phyloP scores from a whole-genome alignment of 306 rosid species.

The Chamaecrista fasciculata region DNA sequence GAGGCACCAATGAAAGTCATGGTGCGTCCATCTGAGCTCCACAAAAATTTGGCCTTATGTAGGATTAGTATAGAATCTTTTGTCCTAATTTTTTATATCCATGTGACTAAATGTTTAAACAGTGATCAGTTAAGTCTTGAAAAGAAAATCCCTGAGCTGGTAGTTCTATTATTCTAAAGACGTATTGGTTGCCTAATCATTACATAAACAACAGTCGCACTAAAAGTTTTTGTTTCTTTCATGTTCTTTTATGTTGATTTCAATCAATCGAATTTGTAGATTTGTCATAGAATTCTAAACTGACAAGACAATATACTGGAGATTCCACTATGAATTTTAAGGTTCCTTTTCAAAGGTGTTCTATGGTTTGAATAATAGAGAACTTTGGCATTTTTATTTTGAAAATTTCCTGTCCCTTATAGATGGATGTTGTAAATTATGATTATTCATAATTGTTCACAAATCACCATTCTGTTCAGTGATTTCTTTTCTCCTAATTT shows the following conservation, averaged over 20 bases:
- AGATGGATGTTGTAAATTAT: conserved; percentile 2
- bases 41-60: not conserved
- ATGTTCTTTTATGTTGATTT: not conserved
- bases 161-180: not conserved
- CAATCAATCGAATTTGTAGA: not conserved
- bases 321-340: not conserved
- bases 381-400: conserved; percentile 8
- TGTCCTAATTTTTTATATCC: not conserved
- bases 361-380: not conserved
- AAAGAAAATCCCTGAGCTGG: not conserved
- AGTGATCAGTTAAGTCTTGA: not conserved
- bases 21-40: conserved; percentile 48
- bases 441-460: not conserved
- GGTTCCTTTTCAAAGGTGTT: conserved; percentile 1
- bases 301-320: not conserved
- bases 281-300: conserved; percentile 7
- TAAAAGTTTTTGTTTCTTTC: not conserved
- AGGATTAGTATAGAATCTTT: not conserved
- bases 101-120: not conserved
- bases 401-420: not conserved
- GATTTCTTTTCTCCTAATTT: not conserved
- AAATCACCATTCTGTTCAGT: conserved; percentile 21
- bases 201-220: not conserved
- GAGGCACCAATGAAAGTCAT: conserved; percentile 50
- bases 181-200: not conserved